A percentile compares a stretch with the other conserved stretches of the same genome.
Evolutionary conservation across 2,329 filamentous ascomycete species (phyloP).

Genomic region (Neurospora sp.): DNA sequence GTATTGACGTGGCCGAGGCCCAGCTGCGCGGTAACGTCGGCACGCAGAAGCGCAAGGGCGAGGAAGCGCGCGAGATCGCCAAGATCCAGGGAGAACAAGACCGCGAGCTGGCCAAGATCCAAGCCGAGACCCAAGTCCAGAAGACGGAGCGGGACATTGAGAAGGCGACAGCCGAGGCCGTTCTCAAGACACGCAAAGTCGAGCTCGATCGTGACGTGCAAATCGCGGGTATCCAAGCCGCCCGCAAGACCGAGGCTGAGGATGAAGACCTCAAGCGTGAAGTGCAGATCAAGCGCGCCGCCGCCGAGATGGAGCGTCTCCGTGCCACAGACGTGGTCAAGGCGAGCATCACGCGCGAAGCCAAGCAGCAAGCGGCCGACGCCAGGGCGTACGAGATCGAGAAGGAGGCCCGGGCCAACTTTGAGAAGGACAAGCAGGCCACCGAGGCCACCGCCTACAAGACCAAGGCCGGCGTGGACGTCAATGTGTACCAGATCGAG

Average conservation of each 20-base stretch:
- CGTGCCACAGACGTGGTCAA: slow-evolving; percentile 70
- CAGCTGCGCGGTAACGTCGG: slow-evolving; percentile 60
- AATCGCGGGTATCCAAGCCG: slow-evolving; percentile 63
- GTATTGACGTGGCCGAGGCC: slow-evolving; percentile 51
- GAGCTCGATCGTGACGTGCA: slow-evolving; percentile 64
- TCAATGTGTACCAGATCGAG: slow-evolving; percentile 52
- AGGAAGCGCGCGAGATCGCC: slow-evolving; percentile 76
- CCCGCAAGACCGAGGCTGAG: slow-evolving; percentile 60
- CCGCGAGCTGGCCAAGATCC: slow-evolving; percentile 79
- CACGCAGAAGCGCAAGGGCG: slow-evolving; percentile 67
- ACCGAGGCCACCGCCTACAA: slow-evolving; percentile 44
- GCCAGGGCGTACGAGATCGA: slow-evolving; percentile 53
- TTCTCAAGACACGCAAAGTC: slow-evolving; percentile 62
- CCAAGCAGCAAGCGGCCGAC: slow-evolving; percentile 59
- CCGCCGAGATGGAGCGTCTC: slow-evolving; percentile 70
- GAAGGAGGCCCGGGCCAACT: slow-evolving; percentile 46
- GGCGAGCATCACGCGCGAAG: slow-evolving; percentile 59
- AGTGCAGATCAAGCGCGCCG: slow-evolving; percentile 67
- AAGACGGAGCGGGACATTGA: slow-evolving; percentile 79
- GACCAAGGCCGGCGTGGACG: slow-evolving; percentile 34
- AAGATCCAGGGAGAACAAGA: slow-evolving; percentile 67
- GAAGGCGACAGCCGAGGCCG: slow-evolving; percentile 68
- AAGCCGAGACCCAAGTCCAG: slow-evolving; percentile 73
- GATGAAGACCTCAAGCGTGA: slow-evolving; percentile 73
- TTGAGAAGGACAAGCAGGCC: slow-evolving; percentile 41